Evolutionary conservation across 1,139 yeast species (phyloP), one percentile per base, ranked within the genome.

Genomic region (Pichia terricola): DNA sequence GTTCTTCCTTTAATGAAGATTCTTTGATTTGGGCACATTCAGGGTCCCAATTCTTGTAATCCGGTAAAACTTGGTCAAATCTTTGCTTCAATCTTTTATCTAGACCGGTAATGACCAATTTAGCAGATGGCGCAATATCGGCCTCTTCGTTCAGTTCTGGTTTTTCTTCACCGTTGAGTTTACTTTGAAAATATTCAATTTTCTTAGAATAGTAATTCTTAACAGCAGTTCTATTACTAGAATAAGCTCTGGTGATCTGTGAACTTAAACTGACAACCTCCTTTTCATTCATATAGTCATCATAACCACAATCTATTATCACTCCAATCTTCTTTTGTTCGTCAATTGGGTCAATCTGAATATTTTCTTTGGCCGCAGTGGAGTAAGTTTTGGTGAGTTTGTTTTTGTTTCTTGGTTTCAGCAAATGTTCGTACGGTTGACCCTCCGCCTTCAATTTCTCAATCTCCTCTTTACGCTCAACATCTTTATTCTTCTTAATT

Each of bases 281-380:
- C 60, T 72, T 80, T 35, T 79, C 83, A 42, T 72, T 77, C 98
- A 91, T 91, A 56, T 84, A 63, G 38, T 85, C 88, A 58, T 91
- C 98, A 61, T 91, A 91, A 27, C 74, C 85, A 64, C 98, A 91
- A 63, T 91, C 98, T 52, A 91, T 61, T 25, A 88, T 66, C 34
- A 89, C 71, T 5, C 66, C 66, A 37, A 75, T 71, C 0, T 72
- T 75, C 4, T 79, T 70, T 9, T 64, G 61, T 52, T 54, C 60
- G 54, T 55, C 66, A n/a, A 47, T 45, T 27, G 48, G 48, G 9
- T 41, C 35, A 32, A 45, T 37, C 11, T 35, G 37, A 6, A 41
- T 28, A 3, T 26, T 35, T 58, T 58, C 72, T n/a, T 40, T 44
- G 22, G 45, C 49, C 8, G 42, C 49, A 54, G 55, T 66, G 54